Base-by-base conservation (phyloP, 2,329 filamentous ascomycete species). In the Xenoacremonium recifei region DNA sequence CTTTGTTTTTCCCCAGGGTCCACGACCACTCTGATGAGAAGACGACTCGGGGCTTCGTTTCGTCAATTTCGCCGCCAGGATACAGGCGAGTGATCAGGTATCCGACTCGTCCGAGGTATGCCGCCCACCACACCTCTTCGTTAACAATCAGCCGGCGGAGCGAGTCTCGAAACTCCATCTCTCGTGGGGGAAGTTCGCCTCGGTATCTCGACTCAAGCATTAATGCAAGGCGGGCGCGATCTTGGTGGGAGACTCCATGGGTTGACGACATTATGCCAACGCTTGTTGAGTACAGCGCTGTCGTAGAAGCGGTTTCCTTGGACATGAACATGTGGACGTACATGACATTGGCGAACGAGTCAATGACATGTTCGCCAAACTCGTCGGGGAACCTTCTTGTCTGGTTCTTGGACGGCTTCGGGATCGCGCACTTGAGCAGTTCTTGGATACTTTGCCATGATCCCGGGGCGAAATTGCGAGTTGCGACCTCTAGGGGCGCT, bases 191-290 rank as follows among this genome's bases (percentile, higher is more conserved):
- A 2, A 87, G 70, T 31, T 81, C 76, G 5, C 80, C 81, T 3
- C 77, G 77, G 64, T 82, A 85, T 35, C 83, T 69, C 40, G 83
- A 79, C 51, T 80, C 83, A 0, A 87, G 73, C 32, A 82, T 69
- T 12, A 87, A 66, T 0, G 79, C 80, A 2, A 87, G 67, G 4
- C 80, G 57, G 0, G 79, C 79, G 10, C 84, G 76, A 42, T 83
- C 75, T 27, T 71, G 61, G 47, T 87, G 84, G 2, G 75, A 76
- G 2, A 86, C 65, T 2, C 82, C 82, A 45, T 86, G 82, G 1
- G 77, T 73, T 0, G 73, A 70, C 2, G 81, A 77, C 36, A 87
- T 69, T 11, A 80, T 61, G 0, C 84, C 84, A 0, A 80, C 80
- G 4, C 79, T 85, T 0, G 82, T 85, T 40, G 72, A 75, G 48